Percentiles rank a stretch among this genome's conserved stretches.
Evolutionary conservation across 2,329 filamentous ascomycete genomes (phyloP).

Genomic region (Didymella pinodella): DNA sequence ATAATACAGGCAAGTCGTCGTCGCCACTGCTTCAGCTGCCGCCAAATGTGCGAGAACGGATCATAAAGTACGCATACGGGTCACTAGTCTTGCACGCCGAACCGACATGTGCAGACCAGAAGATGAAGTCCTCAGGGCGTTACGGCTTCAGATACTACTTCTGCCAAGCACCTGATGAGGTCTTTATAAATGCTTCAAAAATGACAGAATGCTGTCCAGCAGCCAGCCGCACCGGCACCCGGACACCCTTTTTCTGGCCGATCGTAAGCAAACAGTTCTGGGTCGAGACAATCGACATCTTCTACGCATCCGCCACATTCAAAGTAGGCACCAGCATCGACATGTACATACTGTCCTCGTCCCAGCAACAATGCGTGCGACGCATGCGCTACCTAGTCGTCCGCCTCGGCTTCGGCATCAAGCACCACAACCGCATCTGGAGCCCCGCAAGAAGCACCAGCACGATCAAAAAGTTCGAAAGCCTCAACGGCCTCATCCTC

Average conservation of each 20-base stretch:
- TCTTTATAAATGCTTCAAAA: neutral
- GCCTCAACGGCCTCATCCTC: conserved; percentile 2
- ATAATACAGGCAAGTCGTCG: neutral
- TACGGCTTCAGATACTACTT: conserved; percentile 10
- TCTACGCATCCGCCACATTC: conserved; percentile 13
- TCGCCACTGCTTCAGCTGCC: conserved; percentile 6
- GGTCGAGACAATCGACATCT: neutral
- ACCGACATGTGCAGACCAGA: conserved; percentile 1
- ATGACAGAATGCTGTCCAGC: conserved; percentile 5
- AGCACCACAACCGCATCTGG: conserved; percentile 16
- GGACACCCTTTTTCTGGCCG: conserved; percentile 15
- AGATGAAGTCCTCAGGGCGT: conserved; percentile 4
- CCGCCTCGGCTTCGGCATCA: conserved; percentile 11
- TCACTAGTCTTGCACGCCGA: conserved; percentile 8
- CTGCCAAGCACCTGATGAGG: neutral
- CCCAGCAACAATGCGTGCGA: conserved; percentile 13
- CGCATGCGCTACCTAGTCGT: conserved; percentile 11
- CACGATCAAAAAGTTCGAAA: conserved; percentile 8
- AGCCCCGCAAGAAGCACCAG: neutral
- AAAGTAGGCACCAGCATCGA: conserved; percentile 11
- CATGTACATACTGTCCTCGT: conserved; percentile 14
- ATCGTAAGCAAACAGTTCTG: conserved; percentile 17
- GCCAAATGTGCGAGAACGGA: conserved; percentile 1
- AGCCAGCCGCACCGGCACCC: neutral
- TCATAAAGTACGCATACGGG: conserved; percentile 12